Percentiles rank a stretch among this genome's conserved stretches.
These are phyloP conservation scores for Paracorniculantispora psalliotae DNA, from an alignment of 2,329 filamentous ascomycete species.

Conservation along the genomic window DNA sequence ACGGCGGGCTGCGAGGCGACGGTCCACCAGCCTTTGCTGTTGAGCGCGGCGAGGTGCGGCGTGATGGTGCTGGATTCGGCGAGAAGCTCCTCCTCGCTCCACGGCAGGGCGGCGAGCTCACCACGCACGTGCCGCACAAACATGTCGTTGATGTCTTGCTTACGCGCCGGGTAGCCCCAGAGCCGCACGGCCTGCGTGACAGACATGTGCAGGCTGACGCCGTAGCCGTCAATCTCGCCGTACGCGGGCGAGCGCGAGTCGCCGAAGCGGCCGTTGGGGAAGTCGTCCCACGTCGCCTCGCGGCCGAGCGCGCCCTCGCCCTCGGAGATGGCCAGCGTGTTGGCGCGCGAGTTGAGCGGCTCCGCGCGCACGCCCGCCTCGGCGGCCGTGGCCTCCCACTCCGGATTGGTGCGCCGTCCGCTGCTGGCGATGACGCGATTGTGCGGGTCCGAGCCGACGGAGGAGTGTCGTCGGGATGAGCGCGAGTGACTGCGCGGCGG, in stretches of 20 bases:
- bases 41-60: conserved; percentile 68
- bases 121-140: conserved; percentile 81
- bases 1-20: conserved; percentile 93
- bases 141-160: conserved; percentile 68
- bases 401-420: conserved; percentile 51
- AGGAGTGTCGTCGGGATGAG: conserved; percentile 62
- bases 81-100: conserved; percentile 85
- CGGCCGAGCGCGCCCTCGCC: conserved; percentile 83
- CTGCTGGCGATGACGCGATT: conserved; percentile 81
- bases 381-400: conserved; percentile 67
- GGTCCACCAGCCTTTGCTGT: conserved; percentile 87
- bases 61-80: conserved; percentile 81
- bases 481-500: conserved; percentile 30
- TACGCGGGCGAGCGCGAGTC: conserved; percentile 90
- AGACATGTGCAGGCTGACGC: conserved; percentile 88
- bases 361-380: conserved; percentile 74
- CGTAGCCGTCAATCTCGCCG: conserved; percentile 96
- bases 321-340: conserved; percentile 89
- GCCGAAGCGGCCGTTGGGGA: conserved; percentile 92
- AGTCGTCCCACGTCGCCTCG: conserved; percentile 98
- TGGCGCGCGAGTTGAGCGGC: conserved; percentile 70
- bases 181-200: conserved; percentile 75
- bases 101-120: conserved; percentile 76
- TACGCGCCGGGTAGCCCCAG: conserved; percentile 73
- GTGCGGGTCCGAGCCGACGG: conserved; percentile 76